phyloP scores from a whole-genome alignment of 2,329 filamentous ascomycete species.

The Stromatinia cepivora region DNA sequence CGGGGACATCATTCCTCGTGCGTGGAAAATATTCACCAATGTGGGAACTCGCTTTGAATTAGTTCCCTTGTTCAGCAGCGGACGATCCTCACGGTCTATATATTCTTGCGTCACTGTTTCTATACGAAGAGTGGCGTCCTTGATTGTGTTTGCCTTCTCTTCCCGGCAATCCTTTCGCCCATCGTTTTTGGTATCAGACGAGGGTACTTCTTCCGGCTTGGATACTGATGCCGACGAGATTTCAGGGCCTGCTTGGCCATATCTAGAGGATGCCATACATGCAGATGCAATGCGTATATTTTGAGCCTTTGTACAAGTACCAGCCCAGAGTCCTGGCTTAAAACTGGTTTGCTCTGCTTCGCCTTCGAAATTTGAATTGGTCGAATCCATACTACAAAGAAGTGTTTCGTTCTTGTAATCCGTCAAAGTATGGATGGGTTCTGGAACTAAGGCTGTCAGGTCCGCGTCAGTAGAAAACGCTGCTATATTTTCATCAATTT shows the following conservation, averaged over 20 bases:
- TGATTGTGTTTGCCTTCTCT: neutral
- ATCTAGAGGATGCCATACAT: neutral
- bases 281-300: neutral
- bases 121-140: neutral
- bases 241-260: neutral
- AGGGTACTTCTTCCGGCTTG: neutral
- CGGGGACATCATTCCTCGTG: slow-evolving; percentile 28
- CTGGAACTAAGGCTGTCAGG: neutral
- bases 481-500: neutral
- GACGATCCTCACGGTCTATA: neutral
- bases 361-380: neutral
- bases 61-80: neutral
- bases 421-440: neutral
- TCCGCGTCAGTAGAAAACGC: neutral
- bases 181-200: neutral
- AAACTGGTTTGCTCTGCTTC: neutral
- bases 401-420: neutral
- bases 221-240: neutral
- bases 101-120: slow-evolving; percentile 4
- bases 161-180: neutral
- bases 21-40: slow-evolving; percentile 34
- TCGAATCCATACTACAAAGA: neutral
- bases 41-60: slow-evolving; percentile 24
- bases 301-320: neutral
- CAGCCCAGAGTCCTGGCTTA: neutral